A percentile compares a stretch with the other conserved stretches of the same genome.
Conservation (phyloP, 2,329 filamentous ascomycete species). For the Scedosporium apiospermum region DNA sequence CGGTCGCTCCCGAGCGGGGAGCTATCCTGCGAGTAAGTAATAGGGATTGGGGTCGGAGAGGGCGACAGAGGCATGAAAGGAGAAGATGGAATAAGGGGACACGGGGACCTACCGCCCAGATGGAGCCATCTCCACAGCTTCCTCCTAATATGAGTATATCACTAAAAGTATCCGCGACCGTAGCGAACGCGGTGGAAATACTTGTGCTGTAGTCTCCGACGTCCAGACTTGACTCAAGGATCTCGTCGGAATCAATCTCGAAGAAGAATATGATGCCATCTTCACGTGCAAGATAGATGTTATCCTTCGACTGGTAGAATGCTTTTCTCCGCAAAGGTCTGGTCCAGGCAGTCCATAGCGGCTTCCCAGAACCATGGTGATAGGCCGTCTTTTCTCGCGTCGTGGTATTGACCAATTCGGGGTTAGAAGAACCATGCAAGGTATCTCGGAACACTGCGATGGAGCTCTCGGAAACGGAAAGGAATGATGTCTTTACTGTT, state of each 20-base stretch:
- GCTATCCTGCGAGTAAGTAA: conserved; percentile 21
- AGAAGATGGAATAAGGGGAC: neutral
- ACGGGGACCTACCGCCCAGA: conserved; percentile 56
- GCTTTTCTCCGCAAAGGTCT: conserved; percentile 58
- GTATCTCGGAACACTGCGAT: conserved; percentile 48
- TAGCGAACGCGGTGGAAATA: conserved; percentile 74
- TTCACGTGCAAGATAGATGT: conserved; percentile 78
- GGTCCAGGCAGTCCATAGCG: conserved; percentile 79
- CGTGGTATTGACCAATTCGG: conserved; percentile 33
- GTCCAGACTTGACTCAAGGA: conserved; percentile 16
- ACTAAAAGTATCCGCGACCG: conserved; percentile 54
- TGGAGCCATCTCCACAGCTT: conserved; percentile 64
- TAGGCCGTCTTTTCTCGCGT: conserved; percentile 30
- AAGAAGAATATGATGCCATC: conserved; percentile 72
- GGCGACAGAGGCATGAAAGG: neutral
- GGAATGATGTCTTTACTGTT: conserved; percentile 59
- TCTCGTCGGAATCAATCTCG: conserved; percentile 51
- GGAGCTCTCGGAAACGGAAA: conserved; percentile 52
- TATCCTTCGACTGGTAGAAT: conserved; percentile 58
- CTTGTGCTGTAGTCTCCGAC: conserved; percentile 39
- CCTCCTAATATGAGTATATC: conserved; percentile 78
- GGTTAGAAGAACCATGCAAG: conserved; percentile 40
- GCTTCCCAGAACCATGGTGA: conserved; percentile 36
- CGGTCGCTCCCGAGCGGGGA: conserved; percentile 43
- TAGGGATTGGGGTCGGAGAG: neutral